Evolutionary conservation across 2,329 filamentous ascomycete genomes (phyloP).

Genomic region (Daldinia sp.): DNA sequence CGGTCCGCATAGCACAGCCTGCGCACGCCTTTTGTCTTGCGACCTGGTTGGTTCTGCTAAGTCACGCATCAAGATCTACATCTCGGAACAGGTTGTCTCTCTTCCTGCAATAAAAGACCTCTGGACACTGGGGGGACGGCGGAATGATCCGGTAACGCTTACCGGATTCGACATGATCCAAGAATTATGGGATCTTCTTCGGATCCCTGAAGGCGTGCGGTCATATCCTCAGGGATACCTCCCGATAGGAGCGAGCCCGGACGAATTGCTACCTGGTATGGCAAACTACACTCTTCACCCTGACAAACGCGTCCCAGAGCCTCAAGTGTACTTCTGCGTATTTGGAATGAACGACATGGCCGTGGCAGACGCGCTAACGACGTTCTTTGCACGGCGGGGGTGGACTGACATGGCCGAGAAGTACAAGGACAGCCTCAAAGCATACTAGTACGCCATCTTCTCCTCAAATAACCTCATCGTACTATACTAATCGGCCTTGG

Average conservation of each 20-base stretch:
- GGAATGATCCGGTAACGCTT: not conserved
- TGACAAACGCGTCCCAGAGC: conserved; percentile 3
- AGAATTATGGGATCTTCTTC: conserved; percentile 11
- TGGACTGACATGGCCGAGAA: conserved; percentile 10
- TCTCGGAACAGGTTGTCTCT: conserved; percentile 4
- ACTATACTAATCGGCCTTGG: not conserved
- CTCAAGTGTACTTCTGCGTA: conserved; percentile 12
- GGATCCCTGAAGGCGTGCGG: conserved; percentile 6
- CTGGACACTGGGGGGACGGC: conserved; percentile 5
- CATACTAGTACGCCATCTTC: conserved; percentile 4
- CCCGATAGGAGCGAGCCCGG: conserved; percentile 2
- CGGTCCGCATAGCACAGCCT: conserved; percentile 2
- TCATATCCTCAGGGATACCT: conserved; percentile 10
- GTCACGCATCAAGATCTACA: conserved; percentile 16
- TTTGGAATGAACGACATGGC: conserved; percentile 17
- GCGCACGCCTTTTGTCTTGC: conserved; percentile 8
- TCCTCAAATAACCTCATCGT: not conserved
- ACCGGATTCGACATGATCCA: conserved; percentile 1
- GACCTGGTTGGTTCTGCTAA: conserved; percentile 4
- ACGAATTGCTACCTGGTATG: conserved; percentile 7
- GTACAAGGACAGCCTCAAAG: conserved; percentile 15
- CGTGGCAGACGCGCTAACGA: conserved; percentile 15
- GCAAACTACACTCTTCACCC: conserved; percentile 13
- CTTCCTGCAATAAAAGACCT: conserved; percentile 9
- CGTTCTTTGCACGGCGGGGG: conserved; percentile 9